Evolutionary conservation across 768 basidiomycete genomes (phyloP).

Genomic region (Trametes maxima): DNA sequence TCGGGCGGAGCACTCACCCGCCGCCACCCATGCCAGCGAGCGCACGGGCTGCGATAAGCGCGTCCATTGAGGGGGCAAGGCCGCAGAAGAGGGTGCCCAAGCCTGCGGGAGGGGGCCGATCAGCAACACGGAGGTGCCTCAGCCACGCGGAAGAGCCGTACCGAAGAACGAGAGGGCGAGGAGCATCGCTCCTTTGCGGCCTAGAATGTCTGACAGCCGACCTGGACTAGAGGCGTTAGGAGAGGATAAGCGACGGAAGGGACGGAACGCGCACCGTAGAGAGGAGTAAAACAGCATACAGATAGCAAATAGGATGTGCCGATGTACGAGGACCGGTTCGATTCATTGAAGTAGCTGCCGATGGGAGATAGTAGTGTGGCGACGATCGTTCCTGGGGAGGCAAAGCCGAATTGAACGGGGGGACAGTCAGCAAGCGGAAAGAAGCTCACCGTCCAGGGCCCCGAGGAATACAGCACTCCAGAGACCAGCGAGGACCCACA

Average conservation of each 20-base stretch:
- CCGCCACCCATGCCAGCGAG: conserved; percentile 93
- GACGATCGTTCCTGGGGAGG: conserved; percentile 70
- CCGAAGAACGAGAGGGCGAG: conserved; percentile 84
- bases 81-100: conserved; percentile 87
- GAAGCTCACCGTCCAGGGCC: conserved; percentile 73
- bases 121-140: conserved; percentile 15
- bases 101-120: conserved; percentile 44
- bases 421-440: conserved; percentile 1
- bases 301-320: conserved; percentile 88
- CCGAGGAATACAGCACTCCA: conserved; percentile 86
- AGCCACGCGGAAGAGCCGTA: conserved; percentile 34
- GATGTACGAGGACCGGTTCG: conserved; percentile 81
- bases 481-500: conserved; percentile 74
- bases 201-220: conserved; percentile 81
- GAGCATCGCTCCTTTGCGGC: conserved; percentile 86
- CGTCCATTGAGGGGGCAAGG: conserved; percentile 82
- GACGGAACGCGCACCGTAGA: conserved; percentile 61
- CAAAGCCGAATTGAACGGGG: conserved; percentile 4
- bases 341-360: conserved; percentile 81
- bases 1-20: conserved; percentile 56
- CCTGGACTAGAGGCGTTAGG: conserved; percentile 47
- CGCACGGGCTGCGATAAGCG: conserved; percentile 77
- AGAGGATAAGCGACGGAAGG: conserved; percentile 18
- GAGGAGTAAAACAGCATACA: conserved; percentile 88
- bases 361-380: conserved; percentile 85